Evolutionary conservation across 306 rosid species (phyloP).

Genomic region (Prunus dulcis): DNA sequence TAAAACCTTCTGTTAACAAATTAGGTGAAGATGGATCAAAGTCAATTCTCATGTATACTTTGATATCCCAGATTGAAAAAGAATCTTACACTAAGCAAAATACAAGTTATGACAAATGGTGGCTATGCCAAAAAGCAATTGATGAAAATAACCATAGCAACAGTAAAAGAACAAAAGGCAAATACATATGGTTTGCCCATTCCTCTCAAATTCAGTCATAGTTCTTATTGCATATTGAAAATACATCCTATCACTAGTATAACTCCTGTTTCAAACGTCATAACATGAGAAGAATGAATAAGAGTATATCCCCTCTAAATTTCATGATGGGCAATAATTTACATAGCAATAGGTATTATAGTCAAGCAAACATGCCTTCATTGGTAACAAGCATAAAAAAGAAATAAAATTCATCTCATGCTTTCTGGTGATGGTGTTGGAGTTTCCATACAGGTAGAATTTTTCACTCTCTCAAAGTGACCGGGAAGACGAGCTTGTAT

Average conservation of each 20-base stretch:
- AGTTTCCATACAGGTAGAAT: not conserved
- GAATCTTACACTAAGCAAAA: not conserved
- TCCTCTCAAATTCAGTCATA: not conserved
- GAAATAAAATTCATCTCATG: too few relatives aligned
- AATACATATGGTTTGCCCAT: not conserved
- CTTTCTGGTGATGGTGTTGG: conserved; percentile 3
- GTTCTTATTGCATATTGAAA: not conserved
- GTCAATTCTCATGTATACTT: not conserved
- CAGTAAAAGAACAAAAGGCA: not conserved
- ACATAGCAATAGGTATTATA: too few relatives aligned
- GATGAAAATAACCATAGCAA: not conserved
- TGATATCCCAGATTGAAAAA: not conserved
- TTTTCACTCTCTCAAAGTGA: conserved; percentile 1
- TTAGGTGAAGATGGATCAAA: not conserved
- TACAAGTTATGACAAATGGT: not conserved
- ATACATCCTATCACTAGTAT: too few relatives aligned
- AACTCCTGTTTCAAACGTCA: too few relatives aligned
- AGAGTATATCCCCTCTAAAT: too few relatives aligned
- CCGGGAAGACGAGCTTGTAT: not conserved
- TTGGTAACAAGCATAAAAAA: too few relatives aligned
- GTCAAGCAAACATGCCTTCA: too few relatives aligned
- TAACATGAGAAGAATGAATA: too few relatives aligned
- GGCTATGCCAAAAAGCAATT: not conserved
- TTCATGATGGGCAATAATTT: too few relatives aligned
- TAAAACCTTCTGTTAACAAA: conserved; percentile 64